phyloP scores from a whole-genome alignment of 2,329 filamentous ascomycete species.

The Epichloe sylvatica region DNA sequence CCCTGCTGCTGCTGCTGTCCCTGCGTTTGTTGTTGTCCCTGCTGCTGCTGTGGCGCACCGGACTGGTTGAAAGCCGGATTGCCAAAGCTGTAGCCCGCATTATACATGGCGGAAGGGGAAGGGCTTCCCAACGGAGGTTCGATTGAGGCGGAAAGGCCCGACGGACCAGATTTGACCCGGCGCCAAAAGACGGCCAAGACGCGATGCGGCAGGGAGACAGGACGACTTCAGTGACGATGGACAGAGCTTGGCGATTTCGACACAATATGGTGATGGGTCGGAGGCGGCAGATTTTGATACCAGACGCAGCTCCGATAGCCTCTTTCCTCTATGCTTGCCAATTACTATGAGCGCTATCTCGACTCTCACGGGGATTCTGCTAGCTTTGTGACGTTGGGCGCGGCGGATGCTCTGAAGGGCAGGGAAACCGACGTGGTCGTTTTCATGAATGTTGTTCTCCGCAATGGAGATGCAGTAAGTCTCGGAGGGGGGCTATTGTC shows the following conservation, averaged over 20 bases:
- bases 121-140: not conserved
- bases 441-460: not conserved
- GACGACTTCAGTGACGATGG: too few species aligned
- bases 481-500: not conserved
- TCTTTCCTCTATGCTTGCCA: not conserved
- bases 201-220: not conserved
- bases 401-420: not conserved
- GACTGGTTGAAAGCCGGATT: constrained; percentile 33
- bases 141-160: not conserved
- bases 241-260: too few species aligned
- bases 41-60: constrained; percentile 15
- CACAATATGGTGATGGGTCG: not conserved
- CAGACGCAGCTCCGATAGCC: not conserved
- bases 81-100: constrained; percentile 40
- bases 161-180: not conserved
- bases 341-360: not conserved
- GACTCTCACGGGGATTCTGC: not conserved
- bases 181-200: not conserved
- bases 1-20: constrained; percentile 25
- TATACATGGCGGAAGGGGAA: constrained; percentile 31
- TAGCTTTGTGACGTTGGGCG: not conserved
- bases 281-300: not conserved
- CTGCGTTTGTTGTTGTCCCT: constrained; percentile 31
- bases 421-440: not conserved
- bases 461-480: not conserved